Evolutionary conservation across 2,329 filamentous ascomycete genomes (phyloP), one percentile per base, ranked within the genome.

Genomic region (Mycosphaerelloides madeirae): DNA sequence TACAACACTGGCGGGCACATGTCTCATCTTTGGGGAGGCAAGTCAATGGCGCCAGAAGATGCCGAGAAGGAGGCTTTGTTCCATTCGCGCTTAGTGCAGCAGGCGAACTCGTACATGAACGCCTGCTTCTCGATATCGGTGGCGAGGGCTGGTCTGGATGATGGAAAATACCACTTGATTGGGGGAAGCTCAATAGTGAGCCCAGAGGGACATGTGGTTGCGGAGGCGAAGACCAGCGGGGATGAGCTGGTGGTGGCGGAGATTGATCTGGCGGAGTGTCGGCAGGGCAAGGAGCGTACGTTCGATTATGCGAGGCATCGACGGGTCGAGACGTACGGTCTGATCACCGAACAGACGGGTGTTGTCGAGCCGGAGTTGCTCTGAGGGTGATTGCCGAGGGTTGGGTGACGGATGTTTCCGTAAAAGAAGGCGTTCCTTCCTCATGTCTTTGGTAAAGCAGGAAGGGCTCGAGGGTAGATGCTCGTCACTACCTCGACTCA

Each of bases 21-120:
- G 31, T 71, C 72, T 15, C 66, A 72, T 46, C 63, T 72, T 5
- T 69, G 69, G 63, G 69, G 70, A 9, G 65, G 62, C 28, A 68
- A 61, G 51, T 64, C 55, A 48, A 75, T 67, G 67, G 68, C 60
- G 6, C 58, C 51, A 8, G 66, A 70, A 44, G 66, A 75, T 46
- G 71, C 73, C 18, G 69, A 75, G 46, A 61, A 60, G 12, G 61
- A 73, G 50, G 73, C 75, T 0, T 61, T 76, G 7, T 75, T 76
- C 55, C 75, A 78, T 43, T 75, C 77, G 47, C 65, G 68, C 38
- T 61, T 78, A 15, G 69, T 73, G 7, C 73, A 75, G 66, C 73
- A 77, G 56, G 67, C 68, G 1, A 74, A 76, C 38, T 72, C 68
- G 48, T 78, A 78, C 53, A 74, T 74, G 57, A 76, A 78, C 52